Conservation (phyloP, 495 filamentous ascomycete species). For the Aspergillus egyptiacus region DNA sequence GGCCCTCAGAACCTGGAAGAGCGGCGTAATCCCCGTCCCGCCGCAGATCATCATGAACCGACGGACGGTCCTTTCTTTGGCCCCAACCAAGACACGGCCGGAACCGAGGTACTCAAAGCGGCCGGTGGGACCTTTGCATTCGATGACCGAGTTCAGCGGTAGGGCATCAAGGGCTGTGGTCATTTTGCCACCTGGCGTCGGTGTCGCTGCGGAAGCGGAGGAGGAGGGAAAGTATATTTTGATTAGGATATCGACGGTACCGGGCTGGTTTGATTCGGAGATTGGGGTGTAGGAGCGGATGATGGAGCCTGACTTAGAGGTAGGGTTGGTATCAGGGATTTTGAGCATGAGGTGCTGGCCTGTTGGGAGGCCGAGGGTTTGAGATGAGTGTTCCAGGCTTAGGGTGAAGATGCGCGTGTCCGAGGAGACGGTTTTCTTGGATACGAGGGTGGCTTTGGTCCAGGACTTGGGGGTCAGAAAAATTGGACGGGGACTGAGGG, state of each 20-base stretch:
- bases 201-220: no score
- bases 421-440: constrained; percentile 64
- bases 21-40: constrained; percentile 85
- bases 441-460: constrained; percentile 59
- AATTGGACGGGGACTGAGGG: constrained; percentile 38
- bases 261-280: constrained; percentile 54
- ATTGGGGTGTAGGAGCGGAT: constrained; percentile 89
- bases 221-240: constrained; percentile 75
- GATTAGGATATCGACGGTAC: constrained; percentile 67
- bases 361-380: constrained; percentile 71
- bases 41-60: constrained; percentile 86
- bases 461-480: constrained; percentile 72
- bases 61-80: constrained; percentile 51
- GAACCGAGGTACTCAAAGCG: constrained; percentile 75
- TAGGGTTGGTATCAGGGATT: constrained; percentile 62
- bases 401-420: constrained; percentile 85
- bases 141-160: constrained; percentile 61
- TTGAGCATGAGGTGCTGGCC: constrained; percentile 91
- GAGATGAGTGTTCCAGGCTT: constrained; percentile 64
- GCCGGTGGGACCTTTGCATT: constrained; percentile 89
- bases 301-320: constrained; percentile 49
- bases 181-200: constrained; percentile 83
- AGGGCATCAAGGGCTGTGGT: constrained; percentile 72
- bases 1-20: constrained; percentile 81
- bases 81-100: constrained; percentile 59